These are phyloP conservation scores for Ophiostoma perfectum DNA, from an alignment of 2,329 filamentous ascomycete genomes.

Conservation along the genomic window DNA sequence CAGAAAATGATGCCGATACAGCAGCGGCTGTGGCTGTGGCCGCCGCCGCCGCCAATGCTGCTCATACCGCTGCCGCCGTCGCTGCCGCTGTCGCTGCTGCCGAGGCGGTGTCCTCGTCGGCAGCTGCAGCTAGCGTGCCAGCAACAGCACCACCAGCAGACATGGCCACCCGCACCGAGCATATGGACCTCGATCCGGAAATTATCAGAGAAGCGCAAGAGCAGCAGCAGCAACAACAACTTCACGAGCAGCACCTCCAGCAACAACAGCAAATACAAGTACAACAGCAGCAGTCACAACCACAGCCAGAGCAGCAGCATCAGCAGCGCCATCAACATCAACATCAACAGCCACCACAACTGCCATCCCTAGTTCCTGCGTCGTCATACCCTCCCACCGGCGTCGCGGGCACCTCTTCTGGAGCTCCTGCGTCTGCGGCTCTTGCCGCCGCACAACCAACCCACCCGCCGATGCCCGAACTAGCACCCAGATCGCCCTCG, in stretches of 20 bases:
- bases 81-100: constrained; percentile 21
- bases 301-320: not conserved
- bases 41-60: constrained; percentile 14
- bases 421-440: too few relatives aligned
- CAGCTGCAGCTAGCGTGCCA: constrained; percentile 32
- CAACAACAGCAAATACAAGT: constrained; percentile 5
- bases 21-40: constrained; percentile 16
- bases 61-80: not conserved
- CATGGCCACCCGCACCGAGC: constrained; percentile 13
- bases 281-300: constrained; percentile 12
- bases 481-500: constrained; percentile 63
- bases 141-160: constrained; percentile 3
- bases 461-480: constrained; percentile 31
- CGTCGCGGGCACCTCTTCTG: too few relatives aligned
- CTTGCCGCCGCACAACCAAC: not conserved
- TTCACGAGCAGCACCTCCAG: constrained; percentile 5
- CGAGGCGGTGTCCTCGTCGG: constrained; percentile 30
- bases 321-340: not conserved
- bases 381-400: not conserved
- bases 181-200: not conserved
- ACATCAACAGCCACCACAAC: not conserved
- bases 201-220: constrained; percentile 4
- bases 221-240: constrained; percentile 14
- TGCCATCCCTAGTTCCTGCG: not conserved
- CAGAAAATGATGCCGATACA: constrained; percentile 28